Evolutionary conservation across 371 early-diverging fungal species (phyloP), one percentile per base, ranked within the genome.

Genomic region (Fennellomyces sp.): DNA sequence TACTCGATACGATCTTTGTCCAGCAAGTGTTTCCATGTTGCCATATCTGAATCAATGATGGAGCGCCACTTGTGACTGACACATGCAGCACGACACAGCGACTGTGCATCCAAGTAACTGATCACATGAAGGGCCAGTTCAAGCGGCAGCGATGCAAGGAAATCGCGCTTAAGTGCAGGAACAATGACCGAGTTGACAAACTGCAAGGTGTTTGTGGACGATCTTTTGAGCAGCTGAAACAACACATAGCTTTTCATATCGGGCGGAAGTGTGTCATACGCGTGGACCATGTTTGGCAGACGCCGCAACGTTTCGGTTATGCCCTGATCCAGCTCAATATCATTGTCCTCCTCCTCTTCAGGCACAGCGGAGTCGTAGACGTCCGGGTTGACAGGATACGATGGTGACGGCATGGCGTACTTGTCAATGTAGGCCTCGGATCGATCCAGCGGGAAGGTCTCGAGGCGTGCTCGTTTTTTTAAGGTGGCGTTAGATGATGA

Each of bases 101-200:
- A 82, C 21, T 72, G 69, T 7, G 88, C 75, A 61, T 97, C 97
- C 61, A 98, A 81, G 64, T 87, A 92, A 21, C 80, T 70, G 12
- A 97, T 79, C 51, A 97, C 83, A 45, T 91, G 85, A 39, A 85
- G 78, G 10, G 88, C 75, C 19, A 96, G 76, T 61, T 92, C 91
- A 11, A 79, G 61, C 0, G 98, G 98, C 56, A 97, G 68, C 7
- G 82, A 75, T 4, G 83, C 81, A 11, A 97, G 55, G 65, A 95
- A 94, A 76, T 98, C 97, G 47, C 87, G 86, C 68, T 93, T 92
- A 49, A 97, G 78, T 4, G 86, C 87, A 1, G 96, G 93, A 36
- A 88, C 75, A 52, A 96, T 85, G 15, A 90, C 75, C 17, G 89
- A 88, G 59, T 89, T 87, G 21, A 93, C 89, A 68, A 92, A 91